Evolutionary conservation across 2,329 filamentous ascomycete species (phyloP), one percentile per base, ranked within the genome.

Genomic region (Kalaharituber pfeilii): DNA sequence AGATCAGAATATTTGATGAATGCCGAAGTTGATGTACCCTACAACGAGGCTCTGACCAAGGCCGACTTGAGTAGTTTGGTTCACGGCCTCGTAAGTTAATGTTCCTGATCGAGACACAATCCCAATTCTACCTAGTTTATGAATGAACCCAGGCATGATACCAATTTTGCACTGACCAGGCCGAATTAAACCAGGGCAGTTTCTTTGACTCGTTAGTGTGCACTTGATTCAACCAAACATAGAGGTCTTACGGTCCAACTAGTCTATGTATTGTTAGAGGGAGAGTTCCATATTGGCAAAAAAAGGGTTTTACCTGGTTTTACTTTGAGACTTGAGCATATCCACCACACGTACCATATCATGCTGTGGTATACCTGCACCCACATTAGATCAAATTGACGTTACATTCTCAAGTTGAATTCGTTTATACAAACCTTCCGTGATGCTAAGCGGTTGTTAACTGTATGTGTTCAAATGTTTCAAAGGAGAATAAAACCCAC

Each of bases 121-220:
- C 68, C 91, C 91, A 69, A 98, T 88, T 70, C 91, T 88, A 66
- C 91, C 91, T 72, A 88, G 86, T 80, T 96, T 96, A 81, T 98
- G 91, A 75, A 98, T 96, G 78, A 96, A 95, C 66, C 91, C 91
- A 62, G 91, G 86, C 91, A 98, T 96, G 75, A 98, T 98, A 69
- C 91, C 91, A 68, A 98, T 96, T 77, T 98, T 98, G 81, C 91
- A 98, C 80, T 94, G 89, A 66, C 89, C 91, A 73, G 80, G 65
- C 44, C 54, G 89, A 71, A 96, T 96, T 73, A 96, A 89, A 70
- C 89, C 91, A 61, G 91, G 91, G 77, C 91, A 98, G 77, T 96
- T 98, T 47, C 42, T 47, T 47, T 2, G 24, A 47, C n/a, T 22
- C 22, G 22, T 47, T 25, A 67, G 55, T 57, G 26, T 22, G 50